These are phyloP conservation scores for Mycena epipterygia DNA, from an alignment of 768 basidiomycete species.

Conservation along the genomic window DNA sequence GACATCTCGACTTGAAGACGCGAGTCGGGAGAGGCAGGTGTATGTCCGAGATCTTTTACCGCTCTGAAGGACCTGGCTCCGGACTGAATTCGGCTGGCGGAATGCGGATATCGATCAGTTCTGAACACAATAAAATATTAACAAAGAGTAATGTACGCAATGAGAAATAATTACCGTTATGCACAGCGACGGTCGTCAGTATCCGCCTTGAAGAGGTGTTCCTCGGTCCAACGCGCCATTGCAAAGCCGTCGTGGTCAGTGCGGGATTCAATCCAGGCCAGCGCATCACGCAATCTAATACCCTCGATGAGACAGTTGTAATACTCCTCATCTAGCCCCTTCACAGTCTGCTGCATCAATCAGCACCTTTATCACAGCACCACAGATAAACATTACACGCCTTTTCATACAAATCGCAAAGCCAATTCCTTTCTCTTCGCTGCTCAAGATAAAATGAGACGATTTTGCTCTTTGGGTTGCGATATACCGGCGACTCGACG, in stretches of 20 bases:
- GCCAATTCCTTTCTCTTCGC: not conserved
- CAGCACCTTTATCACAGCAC: not conserved
- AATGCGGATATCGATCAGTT: no score
- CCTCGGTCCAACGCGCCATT: slow-evolving; percentile 7
- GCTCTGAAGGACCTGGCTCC: no score
- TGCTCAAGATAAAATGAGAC: not conserved
- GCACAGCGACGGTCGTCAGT: slow-evolving; percentile 5
- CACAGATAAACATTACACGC: not conserved
- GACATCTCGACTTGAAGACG: no score
- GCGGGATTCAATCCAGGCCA: slow-evolving; percentile 7
- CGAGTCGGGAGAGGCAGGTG: no score
- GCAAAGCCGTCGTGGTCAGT: slow-evolving; percentile 1
- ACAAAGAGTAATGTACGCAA: no score
- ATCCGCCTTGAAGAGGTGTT: not conserved
- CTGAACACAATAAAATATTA: no score
- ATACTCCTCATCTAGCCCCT: slow-evolving; percentile 16
- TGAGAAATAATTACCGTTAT: no score
- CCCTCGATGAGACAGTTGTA: slow-evolving; percentile 16
- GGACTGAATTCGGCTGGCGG: no score
- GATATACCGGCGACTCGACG: not conserved
- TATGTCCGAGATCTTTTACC: no score
- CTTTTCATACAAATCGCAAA: slow-evolving; percentile 18
- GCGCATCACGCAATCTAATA: slow-evolving; percentile 17
- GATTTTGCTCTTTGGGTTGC: not conserved
- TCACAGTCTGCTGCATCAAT: slow-evolving; percentile 1